Evolutionary conservation across 257 asterid species (phyloP).

Genomic region (Handroanthus guayacan): DNA sequence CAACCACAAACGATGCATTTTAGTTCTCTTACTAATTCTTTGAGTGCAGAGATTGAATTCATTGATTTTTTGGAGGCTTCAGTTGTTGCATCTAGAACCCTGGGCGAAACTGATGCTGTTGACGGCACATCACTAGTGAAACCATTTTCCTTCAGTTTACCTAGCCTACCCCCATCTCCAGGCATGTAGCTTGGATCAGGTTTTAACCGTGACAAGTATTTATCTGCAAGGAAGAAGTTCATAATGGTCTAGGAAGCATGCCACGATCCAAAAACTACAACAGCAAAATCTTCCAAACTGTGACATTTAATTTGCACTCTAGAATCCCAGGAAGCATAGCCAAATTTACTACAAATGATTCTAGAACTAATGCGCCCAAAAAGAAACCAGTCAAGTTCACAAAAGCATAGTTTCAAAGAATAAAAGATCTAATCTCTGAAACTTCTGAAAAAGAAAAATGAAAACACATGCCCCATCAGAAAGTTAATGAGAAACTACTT

Average conservation of each 20-base stretch:
- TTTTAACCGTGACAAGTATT: constrained; percentile 54
- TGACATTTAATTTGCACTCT: too few relatives aligned
- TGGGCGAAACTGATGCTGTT: constrained; percentile 49
- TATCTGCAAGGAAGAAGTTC: constrained; percentile 50
- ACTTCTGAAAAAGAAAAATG: too few relatives aligned
- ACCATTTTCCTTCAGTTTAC: constrained; percentile 52
- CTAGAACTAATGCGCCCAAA: too few relatives aligned
- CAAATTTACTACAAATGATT: too few relatives aligned
- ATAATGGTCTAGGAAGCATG: constrained; percentile 18
- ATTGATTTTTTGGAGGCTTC: constrained; percentile 55
- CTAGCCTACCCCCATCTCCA: constrained; percentile 54
- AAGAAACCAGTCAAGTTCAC: too few relatives aligned
- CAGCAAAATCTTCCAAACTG: too few relatives aligned
- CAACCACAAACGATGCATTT: not conserved
- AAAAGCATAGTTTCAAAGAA: too few relatives aligned
- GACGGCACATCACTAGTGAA: constrained; percentile 48
- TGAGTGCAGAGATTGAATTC: constrained; percentile 60
- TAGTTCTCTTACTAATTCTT: constrained; percentile 56
- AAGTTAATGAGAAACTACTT: too few relatives aligned
- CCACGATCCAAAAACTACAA: too few relatives aligned
- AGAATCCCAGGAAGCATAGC: too few relatives aligned
- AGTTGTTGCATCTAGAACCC: constrained; percentile 54
- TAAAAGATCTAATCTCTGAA: too few relatives aligned
- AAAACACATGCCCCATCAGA: too few relatives aligned
- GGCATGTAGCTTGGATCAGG: constrained; percentile 52